Conservation (phyloP, 768 basidiomycete species). For the Pseudohyphozyma bogoriensis region DNA sequence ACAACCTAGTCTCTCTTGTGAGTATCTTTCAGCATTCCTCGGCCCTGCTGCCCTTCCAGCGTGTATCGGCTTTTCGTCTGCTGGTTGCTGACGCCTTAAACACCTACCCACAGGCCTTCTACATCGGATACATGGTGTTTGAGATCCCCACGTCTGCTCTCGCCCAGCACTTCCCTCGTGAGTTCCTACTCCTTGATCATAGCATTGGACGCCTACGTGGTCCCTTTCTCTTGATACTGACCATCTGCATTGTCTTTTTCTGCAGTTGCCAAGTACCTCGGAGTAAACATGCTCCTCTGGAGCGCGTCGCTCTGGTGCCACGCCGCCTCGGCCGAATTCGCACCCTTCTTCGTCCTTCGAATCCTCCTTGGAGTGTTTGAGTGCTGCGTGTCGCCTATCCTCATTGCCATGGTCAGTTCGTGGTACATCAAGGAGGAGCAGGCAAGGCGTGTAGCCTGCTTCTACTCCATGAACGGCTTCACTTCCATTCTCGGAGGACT, state of each 20-base stretch:
- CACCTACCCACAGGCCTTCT: no score
- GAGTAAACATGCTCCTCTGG: constrained; percentile 54
- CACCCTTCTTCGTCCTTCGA: constrained; percentile 54
- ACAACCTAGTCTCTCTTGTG: constrained; percentile 55
- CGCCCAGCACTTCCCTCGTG: constrained; percentile 49
- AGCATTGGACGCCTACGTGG: neutral
- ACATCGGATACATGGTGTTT: constrained; percentile 17
- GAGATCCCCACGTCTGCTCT: constrained; percentile 55
- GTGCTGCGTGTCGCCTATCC: constrained; percentile 53
- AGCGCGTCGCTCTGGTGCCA: constrained; percentile 49
- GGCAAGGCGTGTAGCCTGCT: constrained; percentile 53
- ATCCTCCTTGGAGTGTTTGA: constrained; percentile 47
- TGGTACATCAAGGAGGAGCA: constrained; percentile 57
- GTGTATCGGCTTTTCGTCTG: no score
- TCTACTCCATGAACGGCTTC: constrained; percentile 43
- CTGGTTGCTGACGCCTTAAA: no score
- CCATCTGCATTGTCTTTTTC: no score
- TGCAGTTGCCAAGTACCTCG: constrained; percentile 34
- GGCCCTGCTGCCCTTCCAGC: no score
- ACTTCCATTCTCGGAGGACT: constrained; percentile 45
- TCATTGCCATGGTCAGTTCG: constrained; percentile 45
- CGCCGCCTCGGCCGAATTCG: constrained; percentile 49
- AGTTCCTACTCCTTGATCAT: neutral
- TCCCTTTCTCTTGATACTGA: no score
- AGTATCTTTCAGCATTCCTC: no score